Conservation (phyloP, 2,329 filamentous ascomycete genomes). For the Phyllosticta citrichinensis region DNA sequence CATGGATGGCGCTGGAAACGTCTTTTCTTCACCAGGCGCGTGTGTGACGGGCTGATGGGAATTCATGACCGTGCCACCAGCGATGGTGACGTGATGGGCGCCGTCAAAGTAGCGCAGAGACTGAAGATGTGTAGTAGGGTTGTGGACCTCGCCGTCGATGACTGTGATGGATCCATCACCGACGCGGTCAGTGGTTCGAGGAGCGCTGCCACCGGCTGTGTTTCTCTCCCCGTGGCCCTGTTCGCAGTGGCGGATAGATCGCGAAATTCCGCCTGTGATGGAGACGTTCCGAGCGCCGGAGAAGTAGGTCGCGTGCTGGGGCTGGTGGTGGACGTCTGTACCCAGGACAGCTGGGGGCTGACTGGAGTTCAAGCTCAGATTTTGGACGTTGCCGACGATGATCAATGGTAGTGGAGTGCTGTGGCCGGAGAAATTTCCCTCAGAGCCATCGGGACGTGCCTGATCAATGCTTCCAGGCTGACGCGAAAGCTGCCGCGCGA, state of each 20-base stretch:
- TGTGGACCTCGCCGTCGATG: neutral
- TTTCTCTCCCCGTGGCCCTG: neutral
- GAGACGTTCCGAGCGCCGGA: neutral
- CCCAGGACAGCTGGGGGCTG: neutral
- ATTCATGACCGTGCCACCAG: neutral
- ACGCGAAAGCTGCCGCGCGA: neutral
- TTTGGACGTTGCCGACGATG: neutral
- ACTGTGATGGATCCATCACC: neutral
- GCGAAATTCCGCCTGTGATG: neutral
- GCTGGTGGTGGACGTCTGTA: neutral
- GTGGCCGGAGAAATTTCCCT: neutral
- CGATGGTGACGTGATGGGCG: neutral
- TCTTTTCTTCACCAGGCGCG: neutral
- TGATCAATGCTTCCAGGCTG: neutral
- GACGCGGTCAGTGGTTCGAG: neutral
- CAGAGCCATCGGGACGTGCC: neutral
- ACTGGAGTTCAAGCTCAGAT: neutral
- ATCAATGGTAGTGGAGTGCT: neutral
- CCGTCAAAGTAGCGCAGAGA: neutral
- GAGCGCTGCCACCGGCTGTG: neutral
- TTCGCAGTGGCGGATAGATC: neutral
- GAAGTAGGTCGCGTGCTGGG: neutral
- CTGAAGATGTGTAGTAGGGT: neutral
- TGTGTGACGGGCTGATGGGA: neutral
- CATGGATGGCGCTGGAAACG: neutral